Evolutionary conservation across 257 asterid species (phyloP).

Genomic region (Linaria vulgaris): DNA sequence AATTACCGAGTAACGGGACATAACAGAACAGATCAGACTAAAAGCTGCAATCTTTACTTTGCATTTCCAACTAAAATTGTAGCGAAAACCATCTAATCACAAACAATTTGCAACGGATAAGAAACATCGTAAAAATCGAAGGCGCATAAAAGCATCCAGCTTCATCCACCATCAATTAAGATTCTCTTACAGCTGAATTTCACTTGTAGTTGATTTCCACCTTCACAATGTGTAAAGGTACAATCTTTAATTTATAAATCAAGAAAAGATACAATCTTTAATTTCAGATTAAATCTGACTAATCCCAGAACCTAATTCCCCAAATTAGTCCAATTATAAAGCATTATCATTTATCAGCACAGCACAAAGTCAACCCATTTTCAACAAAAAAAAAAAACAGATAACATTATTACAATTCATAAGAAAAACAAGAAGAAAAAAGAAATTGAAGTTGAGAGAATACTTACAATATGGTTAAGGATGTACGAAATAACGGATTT

Average conservation of each 20-base stretch:
- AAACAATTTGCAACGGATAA: no score
- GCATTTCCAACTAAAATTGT: conserved; percentile 16
- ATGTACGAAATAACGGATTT: not conserved
- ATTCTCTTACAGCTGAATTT: no score
- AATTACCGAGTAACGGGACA: not conserved
- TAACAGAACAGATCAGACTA: conserved; percentile 8
- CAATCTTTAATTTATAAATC: no score
- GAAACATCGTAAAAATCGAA: no score
- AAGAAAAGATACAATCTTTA: no score
- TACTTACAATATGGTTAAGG: conserved; percentile 14
- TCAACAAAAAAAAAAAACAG: not conserved
- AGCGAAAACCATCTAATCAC: no score
- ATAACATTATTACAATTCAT: not conserved
- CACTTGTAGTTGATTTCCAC: no score
- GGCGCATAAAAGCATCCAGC: no score
- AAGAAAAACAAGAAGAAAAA: not conserved
- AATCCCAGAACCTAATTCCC: not conserved
- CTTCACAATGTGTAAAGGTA: no score
- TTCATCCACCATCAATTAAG: no score
- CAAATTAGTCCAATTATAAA: not conserved
- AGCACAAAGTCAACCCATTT: not conserved
- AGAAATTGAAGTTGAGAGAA: not conserved
- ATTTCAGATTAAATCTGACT: not conserved
- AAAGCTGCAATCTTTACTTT: conserved; percentile 4
- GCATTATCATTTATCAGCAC: not conserved